Evolutionary conservation across 2,329 filamentous ascomycete genomes (phyloP).

Genomic region (Westerdykella sp.): DNA sequence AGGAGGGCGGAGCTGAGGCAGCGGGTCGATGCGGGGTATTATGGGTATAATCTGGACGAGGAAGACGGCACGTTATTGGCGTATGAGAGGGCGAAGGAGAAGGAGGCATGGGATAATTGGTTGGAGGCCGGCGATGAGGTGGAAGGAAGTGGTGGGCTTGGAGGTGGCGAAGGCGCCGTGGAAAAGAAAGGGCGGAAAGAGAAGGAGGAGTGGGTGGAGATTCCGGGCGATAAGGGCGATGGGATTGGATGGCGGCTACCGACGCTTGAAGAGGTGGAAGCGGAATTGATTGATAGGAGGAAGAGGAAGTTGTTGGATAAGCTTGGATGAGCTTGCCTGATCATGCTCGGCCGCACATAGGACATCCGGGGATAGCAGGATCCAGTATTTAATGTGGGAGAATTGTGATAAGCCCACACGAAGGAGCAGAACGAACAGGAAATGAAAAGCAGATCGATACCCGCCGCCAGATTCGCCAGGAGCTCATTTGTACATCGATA

Average conservation of each 20-base stretch:
- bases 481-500: no score
- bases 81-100: slow-evolving; percentile 80
- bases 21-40: slow-evolving; percentile 88
- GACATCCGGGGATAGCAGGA: no score
- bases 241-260: slow-evolving; percentile 78
- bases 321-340: slow-evolving; percentile 40
- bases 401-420: no score
- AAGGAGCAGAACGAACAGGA: no score
- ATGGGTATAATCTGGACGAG: slow-evolving; percentile 88
- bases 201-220: slow-evolving; percentile 61
- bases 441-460: no score
- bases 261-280: slow-evolving; percentile 84
- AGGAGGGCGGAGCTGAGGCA: slow-evolving; percentile 63
- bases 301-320: slow-evolving; percentile 80
- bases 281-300: slow-evolving; percentile 82
- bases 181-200: slow-evolving; percentile 17
- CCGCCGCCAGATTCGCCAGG: no score
- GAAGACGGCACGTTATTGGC: slow-evolving; percentile 75
- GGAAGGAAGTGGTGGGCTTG: slow-evolving; percentile 39
- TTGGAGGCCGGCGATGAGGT: slow-evolving; percentile 49
- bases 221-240: slow-evolving; percentile 83
- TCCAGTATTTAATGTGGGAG: no score
- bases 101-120: slow-evolving; percentile 68
- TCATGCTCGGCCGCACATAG: no score
- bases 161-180: slow-evolving; percentile 1